Percentiles rank a stretch among this genome's conserved stretches.
Evolutionary conservation across 768 basidiomycete species (phyloP).

Genomic region (Xerocomus spinulosus): DNA sequence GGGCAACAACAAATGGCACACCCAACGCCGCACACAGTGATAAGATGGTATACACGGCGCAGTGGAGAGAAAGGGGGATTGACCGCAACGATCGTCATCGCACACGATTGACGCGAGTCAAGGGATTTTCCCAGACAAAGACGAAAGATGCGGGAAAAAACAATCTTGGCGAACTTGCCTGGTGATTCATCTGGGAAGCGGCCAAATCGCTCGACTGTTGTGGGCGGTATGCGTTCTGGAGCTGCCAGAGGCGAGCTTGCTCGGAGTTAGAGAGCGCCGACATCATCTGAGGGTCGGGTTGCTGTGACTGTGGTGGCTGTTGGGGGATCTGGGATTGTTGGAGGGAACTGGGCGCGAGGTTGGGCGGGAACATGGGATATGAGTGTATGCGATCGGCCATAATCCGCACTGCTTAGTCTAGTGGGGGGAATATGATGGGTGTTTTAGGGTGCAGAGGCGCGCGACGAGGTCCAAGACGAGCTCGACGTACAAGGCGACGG

Average conservation of each 20-base stretch:
- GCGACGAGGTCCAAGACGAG: slow-evolving; percentile 24
- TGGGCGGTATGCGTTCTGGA: slow-evolving; percentile 40
- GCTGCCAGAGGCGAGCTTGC: slow-evolving; percentile 52
- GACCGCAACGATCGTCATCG: slow-evolving; percentile 11
- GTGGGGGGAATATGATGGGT: slow-evolving; percentile 25
- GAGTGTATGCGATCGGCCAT: slow-evolving; percentile 61
- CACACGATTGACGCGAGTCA: slow-evolving; percentile 10
- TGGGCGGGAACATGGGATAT: slow-evolving; percentile 51
- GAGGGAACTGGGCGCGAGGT: slow-evolving; percentile 42
- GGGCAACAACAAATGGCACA: slow-evolving; percentile 1
- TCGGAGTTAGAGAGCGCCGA: slow-evolving; percentile 46
- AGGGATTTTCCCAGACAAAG: slow-evolving; percentile 16
- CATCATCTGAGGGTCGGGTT: slow-evolving; percentile 36
- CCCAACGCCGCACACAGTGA: slow-evolving; percentile 5
- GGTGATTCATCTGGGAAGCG: slow-evolving; percentile 37
- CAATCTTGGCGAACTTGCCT: slow-evolving; percentile 38
- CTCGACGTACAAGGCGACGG: slow-evolving; percentile 20
- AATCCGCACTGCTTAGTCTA: slow-evolving; percentile 32
- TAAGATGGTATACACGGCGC: slow-evolving; percentile 11
- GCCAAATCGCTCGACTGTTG: slow-evolving; percentile 41
- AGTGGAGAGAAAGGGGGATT: slow-evolving; percentile 18
- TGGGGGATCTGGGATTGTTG: slow-evolving; percentile 41
- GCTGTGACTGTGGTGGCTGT: slow-evolving; percentile 43
- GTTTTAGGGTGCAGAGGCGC: slow-evolving; percentile 26
- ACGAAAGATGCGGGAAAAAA: slow-evolving; percentile 9